Evolutionary conservation across 306 rosid species (phyloP), one percentile per base, ranked within the genome.

Genomic region (Sphenostylis stenocarpa): DNA sequence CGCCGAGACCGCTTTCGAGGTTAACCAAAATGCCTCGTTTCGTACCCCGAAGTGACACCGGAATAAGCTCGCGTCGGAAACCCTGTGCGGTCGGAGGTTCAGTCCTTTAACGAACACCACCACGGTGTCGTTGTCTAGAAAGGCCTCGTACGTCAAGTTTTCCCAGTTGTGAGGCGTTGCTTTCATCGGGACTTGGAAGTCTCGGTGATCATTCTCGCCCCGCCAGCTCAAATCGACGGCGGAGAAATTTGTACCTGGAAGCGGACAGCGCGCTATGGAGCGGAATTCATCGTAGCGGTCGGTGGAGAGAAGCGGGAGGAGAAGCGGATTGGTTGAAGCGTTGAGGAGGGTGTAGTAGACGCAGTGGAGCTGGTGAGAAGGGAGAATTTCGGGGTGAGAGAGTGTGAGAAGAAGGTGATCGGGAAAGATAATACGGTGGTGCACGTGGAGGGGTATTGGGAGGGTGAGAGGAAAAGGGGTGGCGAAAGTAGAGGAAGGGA

Each of bases 101-200:
- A 93, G 29, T 8, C 97, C 97, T 77, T 93, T 93, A 1, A 79
- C 89, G 71, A 93, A 90, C 45, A 90, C 88, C 29, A 87, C 85
- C 38, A 57, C 92, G 6, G 90, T 87, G 55, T 86, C 85, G 9
- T 79, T 86, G 45, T 93, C 97, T 3, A 90, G 72, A 14, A 43
- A 73, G 33, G 90, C 94, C 26, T 89, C 97, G 58, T 93, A 93
- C 24, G 79, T 94, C 65, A 93, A 77, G 72, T 74, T 83, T 28
- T 86, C 83, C 93, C 96, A 90, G 5, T 48, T 69, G 2, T 49
- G 19, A 33, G 19, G 67, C 19, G 81, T 67, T 55, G 47, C 67
- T 33, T 79, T 80, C 19, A 15, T 64, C 24, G 66, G 29, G 5
- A 51, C 60, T 13, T 64, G 70, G 85, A 82, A 53, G 14, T 48